A percentile compares a stretch with the other conserved stretches of the same genome.
Conservation (phyloP, 2,329 filamentous ascomycete species). For the Nectriaceae sp. region DNA sequence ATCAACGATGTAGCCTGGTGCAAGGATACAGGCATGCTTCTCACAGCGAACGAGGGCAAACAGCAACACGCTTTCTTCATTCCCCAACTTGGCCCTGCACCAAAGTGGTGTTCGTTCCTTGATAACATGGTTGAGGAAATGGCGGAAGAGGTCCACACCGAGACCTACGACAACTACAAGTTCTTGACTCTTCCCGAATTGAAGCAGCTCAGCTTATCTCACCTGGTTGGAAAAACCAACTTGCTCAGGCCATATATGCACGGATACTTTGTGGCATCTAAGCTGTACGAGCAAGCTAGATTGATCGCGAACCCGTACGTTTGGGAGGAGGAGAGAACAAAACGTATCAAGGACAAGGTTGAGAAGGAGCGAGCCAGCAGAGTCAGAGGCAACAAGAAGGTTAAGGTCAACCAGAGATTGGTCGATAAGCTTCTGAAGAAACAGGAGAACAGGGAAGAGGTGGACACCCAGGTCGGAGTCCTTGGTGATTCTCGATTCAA, state of each 20-base stretch:
- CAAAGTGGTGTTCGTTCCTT: constrained; percentile 93
- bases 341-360: constrained; percentile 91
- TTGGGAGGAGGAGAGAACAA: constrained; percentile 88
- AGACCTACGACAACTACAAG: constrained; percentile 99
- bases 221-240: constrained; percentile 88
- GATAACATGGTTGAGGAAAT: constrained; percentile 99
- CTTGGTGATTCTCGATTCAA: constrained; percentile 86
- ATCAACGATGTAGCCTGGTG: constrained; percentile 94
- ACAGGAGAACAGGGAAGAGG: constrained; percentile 59
- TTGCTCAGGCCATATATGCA: constrained; percentile 97
- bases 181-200: constrained; percentile 91
- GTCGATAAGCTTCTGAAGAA: constrained; percentile 73
- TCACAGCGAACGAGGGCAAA: constrained; percentile 95
- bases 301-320: constrained; percentile 93
- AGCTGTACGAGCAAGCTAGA: constrained; percentile 91
- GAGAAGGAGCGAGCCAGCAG: constrained; percentile 95
- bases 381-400: constrained; percentile 93
- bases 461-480: constrained; percentile 64
- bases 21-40: constrained; percentile 88
- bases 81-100: constrained; percentile 88
- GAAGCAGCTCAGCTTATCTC: constrained; percentile 80
- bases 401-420: constrained; percentile 89
- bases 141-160: constrained; percentile 77
- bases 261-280: constrained; percentile 95
- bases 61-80: constrained; percentile 96